phyloP scores from a whole-genome alignment of 2,329 filamentous ascomycete species.

The Fusarium sp. region DNA sequence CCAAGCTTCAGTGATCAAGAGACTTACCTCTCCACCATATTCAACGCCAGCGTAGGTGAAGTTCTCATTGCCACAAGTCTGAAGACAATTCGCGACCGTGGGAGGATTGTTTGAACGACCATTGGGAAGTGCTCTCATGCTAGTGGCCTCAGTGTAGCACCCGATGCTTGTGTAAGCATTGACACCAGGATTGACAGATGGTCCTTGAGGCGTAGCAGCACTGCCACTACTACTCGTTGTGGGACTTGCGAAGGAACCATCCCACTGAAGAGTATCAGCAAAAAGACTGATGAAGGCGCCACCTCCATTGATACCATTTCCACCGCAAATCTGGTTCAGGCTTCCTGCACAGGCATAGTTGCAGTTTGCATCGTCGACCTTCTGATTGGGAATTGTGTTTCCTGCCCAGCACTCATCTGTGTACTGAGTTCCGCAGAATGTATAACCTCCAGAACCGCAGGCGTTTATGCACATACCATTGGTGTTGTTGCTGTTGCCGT shows the following conservation, averaged over 20 bases:
- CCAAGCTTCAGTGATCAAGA: accelerated
- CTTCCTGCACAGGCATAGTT: slow-evolving; percentile 65
- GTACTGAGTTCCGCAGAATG: slow-evolving; percentile 65
- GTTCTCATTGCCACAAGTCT: slow-evolving; percentile 48
- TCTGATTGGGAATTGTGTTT: slow-evolving; percentile 58
- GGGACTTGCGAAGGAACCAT: slow-evolving; percentile 21
- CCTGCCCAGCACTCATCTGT: slow-evolving; percentile 69
- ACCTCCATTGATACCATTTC: slow-evolving; percentile 57
- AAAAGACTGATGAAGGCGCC: slow-evolving; percentile 64
- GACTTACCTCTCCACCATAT: slow-evolving; percentile 55
- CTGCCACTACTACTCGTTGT: neutral
- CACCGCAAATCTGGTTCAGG: slow-evolving; percentile 66
- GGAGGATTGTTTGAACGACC: slow-evolving; percentile 41
- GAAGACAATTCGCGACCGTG: slow-evolving; percentile 54
- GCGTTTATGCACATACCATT: slow-evolving; percentile 61
- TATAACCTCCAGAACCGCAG: slow-evolving; percentile 54
- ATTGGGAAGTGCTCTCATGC: slow-evolving; percentile 52
- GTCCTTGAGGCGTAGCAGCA: slow-evolving; percentile 20
- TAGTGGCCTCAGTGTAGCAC: slow-evolving; percentile 55
- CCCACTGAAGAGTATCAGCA: slow-evolving; percentile 52
- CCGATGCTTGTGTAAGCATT: slow-evolving; percentile 54
- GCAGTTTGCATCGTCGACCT: slow-evolving; percentile 63
- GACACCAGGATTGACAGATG: slow-evolving; percentile 56
- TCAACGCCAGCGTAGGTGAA: slow-evolving; percentile 55
- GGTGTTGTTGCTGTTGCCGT: slow-evolving; percentile 58